Percentiles rank a stretch among this genome's conserved stretches.
These are phyloP conservation scores for Sarocladium oryzae DNA, from an alignment of 2,329 filamentous ascomycete genomes.

Conservation along the genomic window DNA sequence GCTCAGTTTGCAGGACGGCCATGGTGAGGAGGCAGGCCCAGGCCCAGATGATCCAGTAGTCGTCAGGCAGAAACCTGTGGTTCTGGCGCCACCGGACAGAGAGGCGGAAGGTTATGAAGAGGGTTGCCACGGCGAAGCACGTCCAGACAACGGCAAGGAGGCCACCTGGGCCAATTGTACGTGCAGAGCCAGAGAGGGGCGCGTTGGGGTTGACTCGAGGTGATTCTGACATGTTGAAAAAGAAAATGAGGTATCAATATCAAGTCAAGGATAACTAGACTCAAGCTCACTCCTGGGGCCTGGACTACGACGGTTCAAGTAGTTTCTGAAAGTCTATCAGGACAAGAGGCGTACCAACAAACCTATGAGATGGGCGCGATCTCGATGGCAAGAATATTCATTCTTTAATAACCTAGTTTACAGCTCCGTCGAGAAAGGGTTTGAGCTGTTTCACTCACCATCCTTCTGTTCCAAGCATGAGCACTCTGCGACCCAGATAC, in stretches of 20 bases:
- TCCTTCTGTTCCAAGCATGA: no score
- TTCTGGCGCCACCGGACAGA: constrained; percentile 19
- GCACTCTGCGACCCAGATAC: no score
- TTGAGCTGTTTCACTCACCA: no score
- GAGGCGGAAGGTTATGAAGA: constrained; percentile 21
- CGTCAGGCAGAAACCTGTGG: constrained; percentile 17
- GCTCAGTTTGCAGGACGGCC: constrained; percentile 16
- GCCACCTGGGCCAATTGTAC: constrained; percentile 7
- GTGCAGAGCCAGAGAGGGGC: constrained; percentile 12
- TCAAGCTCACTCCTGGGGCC: no score
- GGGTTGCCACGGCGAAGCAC: constrained; percentile 19
- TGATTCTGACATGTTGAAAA: constrained; percentile 3
- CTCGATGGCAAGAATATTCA: no score
- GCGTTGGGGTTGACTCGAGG: constrained; percentile 11
- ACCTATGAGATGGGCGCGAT: no score
- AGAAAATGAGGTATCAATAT: no score
- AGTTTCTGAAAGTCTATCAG: no score
- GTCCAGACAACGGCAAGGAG: constrained; percentile 24
- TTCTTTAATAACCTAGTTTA: not conserved
- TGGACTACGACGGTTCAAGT: not conserved
- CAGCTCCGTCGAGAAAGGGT: no score
- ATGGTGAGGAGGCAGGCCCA: constrained; percentile 19
- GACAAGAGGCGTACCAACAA: no score
- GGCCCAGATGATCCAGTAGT: constrained; percentile 25
- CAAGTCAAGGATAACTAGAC: no score